These are phyloP conservation scores for Pichia nakasei DNA, from an alignment of 805 yeast species.

Conservation along the genomic window DNA sequence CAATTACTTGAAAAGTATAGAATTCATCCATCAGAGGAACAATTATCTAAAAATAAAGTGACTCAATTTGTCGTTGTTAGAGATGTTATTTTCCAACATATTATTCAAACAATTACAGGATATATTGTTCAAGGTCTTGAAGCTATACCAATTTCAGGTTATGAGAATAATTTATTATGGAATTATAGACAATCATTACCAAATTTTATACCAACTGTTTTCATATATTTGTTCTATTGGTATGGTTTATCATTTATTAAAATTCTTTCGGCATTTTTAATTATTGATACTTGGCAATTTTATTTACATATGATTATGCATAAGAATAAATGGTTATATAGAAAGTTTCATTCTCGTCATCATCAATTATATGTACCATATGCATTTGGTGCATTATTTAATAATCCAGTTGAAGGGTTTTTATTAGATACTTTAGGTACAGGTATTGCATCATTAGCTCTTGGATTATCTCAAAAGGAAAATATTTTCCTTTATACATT, in stretches of 20 bases:
- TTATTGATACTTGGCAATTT: conserved; percentile 95
- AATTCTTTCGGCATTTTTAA: conserved; percentile 51
- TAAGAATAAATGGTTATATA: conserved; percentile 63
- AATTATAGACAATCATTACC: conserved; percentile 28
- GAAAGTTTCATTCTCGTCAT: conserved; percentile 84
- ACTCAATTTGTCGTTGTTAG: conserved; percentile 56
- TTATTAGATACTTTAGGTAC: conserved; percentile 88
- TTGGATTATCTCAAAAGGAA: conserved; percentile 69
- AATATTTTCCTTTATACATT: conserved; percentile 65
- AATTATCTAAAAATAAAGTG: conserved; percentile 66
- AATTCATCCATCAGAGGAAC: conserved; percentile 89
- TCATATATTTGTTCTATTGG: conserved; percentile 47
- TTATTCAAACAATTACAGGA: conserved; percentile 74
- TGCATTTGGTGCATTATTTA: conserved; percentile 93
- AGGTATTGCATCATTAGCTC: conserved; percentile 63
- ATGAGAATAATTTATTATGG: conserved; percentile 42
- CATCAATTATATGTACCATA: conserved; percentile 93
- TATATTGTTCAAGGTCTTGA: conserved; percentile 46
- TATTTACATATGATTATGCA: conserved; percentile 88
- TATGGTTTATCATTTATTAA: conserved; percentile 56
- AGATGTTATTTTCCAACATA: conserved; percentile 81
- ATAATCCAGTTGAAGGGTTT: conserved; percentile 91
- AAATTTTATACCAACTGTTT: conserved; percentile 35
- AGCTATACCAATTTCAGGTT: conserved; percentile 42
- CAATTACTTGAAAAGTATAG: conserved; percentile 76